Evolutionary conservation across 129 eudicot genomes (phyloP), one percentile per base, ranked within the genome.

Genomic region (Oenanthe sinensis): DNA sequence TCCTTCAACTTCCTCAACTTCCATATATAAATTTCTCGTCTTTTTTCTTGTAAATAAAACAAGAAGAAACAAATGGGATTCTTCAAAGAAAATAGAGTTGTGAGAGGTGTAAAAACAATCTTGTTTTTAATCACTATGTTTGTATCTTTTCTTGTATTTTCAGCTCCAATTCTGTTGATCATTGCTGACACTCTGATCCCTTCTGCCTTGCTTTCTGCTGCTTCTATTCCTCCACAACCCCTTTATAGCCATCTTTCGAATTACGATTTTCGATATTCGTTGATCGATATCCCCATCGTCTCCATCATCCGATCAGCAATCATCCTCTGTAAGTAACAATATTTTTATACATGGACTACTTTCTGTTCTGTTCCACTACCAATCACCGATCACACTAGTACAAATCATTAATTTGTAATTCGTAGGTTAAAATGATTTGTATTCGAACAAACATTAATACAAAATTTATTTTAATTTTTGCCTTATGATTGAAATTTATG

Each of bases 111-210:
- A 63, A 91, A 90, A 76, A 90, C 98, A 0, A 19, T 95, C 8
- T 95, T 95, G 80, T 87, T 95, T 88, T 68, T 95, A 7, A 63
- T 87, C 63, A 83, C 96, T 22, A 87, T 95, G 96, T 81, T 90
- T 0, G 75, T 95, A 8, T 95, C 98, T 3, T 85, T 95, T 49
- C 78, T 95, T 19, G 50, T 91, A 40, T 87, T 95, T 79, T 95
- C 96, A 6, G 98, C 98, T 13, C 98, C 98, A 12, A 86, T 95
- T 37, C 77, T 95, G 0, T 83, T 95, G 24, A 88, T 84, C 75
- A 81, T 95, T 48, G 97, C 98, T 50, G 98, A 95, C 36, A 92
- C 98, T 71, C 79, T 91, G 19, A 88, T 95, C 72, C 98, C 98
- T 0, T 86, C 96, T 44, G 96, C 96, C 72, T 80, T 95, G 5